Conservation (phyloP, 148 eudicot genomes). For the Dianthus caryophyllus region DNA sequence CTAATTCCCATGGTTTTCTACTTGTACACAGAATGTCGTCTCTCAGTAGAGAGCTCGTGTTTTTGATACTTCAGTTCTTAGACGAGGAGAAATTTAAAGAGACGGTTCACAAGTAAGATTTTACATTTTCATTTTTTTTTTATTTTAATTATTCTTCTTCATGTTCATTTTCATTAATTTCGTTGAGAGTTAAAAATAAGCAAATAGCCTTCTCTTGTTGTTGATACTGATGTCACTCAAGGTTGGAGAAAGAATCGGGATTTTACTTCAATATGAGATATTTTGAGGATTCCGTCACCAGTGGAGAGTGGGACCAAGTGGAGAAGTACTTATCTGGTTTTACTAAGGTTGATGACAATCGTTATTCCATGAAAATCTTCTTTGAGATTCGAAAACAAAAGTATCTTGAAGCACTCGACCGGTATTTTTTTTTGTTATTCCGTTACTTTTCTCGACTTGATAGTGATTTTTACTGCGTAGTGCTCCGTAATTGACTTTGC, state of each 20-base stretch:
- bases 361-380: conserved; percentile 67
- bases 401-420: conserved; percentile 76
- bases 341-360: conserved; percentile 60
- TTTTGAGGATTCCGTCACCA: conserved; percentile 63
- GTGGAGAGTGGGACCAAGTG: conserved; percentile 70
- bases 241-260: conserved; percentile 76
- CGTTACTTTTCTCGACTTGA: background rate
- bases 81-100: conserved; percentile 90
- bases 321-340: conserved; percentile 71
- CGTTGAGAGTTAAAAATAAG: background rate
- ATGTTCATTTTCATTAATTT: background rate
- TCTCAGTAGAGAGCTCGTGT: conserved; percentile 85
- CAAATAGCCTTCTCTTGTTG: background rate
- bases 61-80: conserved; percentile 75
- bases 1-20: conserved; percentile 12
- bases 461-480: background rate
- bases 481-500: conserved; percentile 12
- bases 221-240: conserved; percentile 19
- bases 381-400: conserved; percentile 76
- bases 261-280: conserved; percentile 72
- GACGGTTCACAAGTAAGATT: conserved; percentile 72
- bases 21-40: conserved; percentile 56
- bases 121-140: background rate
- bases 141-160: background rate
- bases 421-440: too few species aligned